These are phyloP conservation scores for Wickerhamomyces chaumierensis DNA, from an alignment of 805 yeast genomes.

Conservation along the genomic window DNA sequence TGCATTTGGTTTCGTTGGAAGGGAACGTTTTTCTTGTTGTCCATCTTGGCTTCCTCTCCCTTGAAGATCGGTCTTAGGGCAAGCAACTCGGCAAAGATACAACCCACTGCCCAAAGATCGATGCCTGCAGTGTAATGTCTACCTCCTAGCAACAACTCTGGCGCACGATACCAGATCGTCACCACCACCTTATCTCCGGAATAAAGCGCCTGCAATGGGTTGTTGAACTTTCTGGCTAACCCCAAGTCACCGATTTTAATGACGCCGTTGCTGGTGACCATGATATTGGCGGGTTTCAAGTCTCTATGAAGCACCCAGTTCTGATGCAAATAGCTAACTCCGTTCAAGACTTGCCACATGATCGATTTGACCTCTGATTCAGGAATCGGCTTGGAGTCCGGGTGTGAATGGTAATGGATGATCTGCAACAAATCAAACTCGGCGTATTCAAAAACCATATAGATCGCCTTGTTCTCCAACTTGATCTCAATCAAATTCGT, in stretches of 20 bases:
- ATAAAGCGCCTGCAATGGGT: conserved; percentile 76
- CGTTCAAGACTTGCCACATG: conserved; percentile 86
- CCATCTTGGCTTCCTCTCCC: conserved; percentile 96
- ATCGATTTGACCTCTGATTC: conserved; percentile 71
- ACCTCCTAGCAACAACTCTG: conserved; percentile 82
- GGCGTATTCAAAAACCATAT: conserved; percentile 92
- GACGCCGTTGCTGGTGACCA: conserved; percentile 84
- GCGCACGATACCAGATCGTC: conserved; percentile 95
- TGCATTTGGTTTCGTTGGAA: conserved; percentile 89
- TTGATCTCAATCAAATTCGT: conserved; percentile 74
- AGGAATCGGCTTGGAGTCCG: conserved; percentile 71
- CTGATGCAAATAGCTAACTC: conserved; percentile 84
- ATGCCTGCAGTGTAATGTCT: conserved; percentile 89
- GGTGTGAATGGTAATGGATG: conserved; percentile 89
- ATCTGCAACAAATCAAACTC: conserved; percentile 93
- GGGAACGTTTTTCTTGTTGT: conserved; percentile 84
- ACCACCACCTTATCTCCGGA: conserved; percentile 94
- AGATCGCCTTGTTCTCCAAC: conserved; percentile 78
- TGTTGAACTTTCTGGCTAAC: conserved; percentile 75
- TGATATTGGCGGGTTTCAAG: conserved; percentile 93
- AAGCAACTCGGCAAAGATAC: conserved; percentile 83
- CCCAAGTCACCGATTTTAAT: conserved; percentile 96
- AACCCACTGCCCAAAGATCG: conserved; percentile 93
- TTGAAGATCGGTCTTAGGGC: conserved; percentile 89
- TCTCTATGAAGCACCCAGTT: conserved; percentile 96